Evolutionary conservation across 2,329 filamentous ascomycete species (phyloP).

Genomic region (Pezizomycotina sp.): DNA sequence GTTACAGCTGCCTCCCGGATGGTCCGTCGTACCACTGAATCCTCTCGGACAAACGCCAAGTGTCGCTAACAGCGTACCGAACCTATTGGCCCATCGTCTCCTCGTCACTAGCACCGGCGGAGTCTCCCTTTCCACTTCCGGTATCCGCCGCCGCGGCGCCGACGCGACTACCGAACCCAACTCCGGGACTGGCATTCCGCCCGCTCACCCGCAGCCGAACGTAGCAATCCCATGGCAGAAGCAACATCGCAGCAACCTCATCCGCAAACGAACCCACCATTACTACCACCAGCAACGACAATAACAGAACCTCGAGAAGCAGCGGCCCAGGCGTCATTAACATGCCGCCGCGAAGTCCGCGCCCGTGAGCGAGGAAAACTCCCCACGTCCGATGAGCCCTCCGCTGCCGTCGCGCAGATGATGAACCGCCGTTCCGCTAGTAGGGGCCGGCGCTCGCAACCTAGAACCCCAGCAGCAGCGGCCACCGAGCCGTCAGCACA

Average conservation of each 20-base stretch:
- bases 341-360: too few relatives aligned
- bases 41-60: too few relatives aligned
- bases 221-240: slow-evolving; percentile 13
- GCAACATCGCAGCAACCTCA: slow-evolving; percentile 7
- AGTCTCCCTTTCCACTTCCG: neutral
- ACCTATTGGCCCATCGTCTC: neutral
- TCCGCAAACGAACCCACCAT: neutral
- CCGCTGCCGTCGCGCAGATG: too few relatives aligned
- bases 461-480: neutral
- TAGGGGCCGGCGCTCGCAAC: too few relatives aligned
- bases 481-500: slow-evolving; percentile 5
- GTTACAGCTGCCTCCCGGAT: slow-evolving; percentile 17
- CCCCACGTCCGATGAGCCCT: too few relatives aligned
- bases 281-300: neutral
- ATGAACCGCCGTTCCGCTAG: too few relatives aligned
- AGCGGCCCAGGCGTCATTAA: neutral
- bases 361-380: too few relatives aligned
- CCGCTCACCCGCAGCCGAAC: slow-evolving; percentile 10
- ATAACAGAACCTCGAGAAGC: neutral
- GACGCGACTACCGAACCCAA: too few relatives aligned
- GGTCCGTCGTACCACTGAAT: slow-evolving; percentile 13
- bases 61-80: neutral
- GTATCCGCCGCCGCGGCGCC: too few relatives aligned
- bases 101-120: neutral
- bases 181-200: slow-evolving; percentile 2